A percentile compares a stretch with the other conserved stretches of the same genome.
Conservation (phyloP, 177 flowering plant genomes). For the Vitis hybrid region DNA sequence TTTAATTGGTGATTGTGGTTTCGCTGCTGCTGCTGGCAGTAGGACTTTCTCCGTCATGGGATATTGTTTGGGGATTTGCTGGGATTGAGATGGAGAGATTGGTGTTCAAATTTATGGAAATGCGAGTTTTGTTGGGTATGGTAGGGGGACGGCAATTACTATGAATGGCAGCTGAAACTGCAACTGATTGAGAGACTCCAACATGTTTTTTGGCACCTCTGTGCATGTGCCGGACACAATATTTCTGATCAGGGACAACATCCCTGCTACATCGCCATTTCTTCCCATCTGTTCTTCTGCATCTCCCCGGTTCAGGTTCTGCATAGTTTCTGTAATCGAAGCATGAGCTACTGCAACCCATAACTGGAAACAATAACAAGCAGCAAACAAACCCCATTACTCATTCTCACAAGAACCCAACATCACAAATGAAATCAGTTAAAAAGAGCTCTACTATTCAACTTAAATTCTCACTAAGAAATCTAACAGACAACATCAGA, state of each 20-base stretch:
- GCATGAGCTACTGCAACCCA: slow-evolving; percentile 11
- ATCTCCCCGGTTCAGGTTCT: slow-evolving; percentile 31
- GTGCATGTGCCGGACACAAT: slow-evolving; percentile 35
- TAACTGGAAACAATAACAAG: slow-evolving; percentile 9
- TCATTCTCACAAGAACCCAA: not conserved
- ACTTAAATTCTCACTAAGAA: no score
- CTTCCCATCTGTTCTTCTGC: slow-evolving; percentile 50
- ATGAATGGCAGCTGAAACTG: not conserved
- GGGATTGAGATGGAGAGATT: slow-evolving; percentile 27
- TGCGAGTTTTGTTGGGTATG: not conserved
- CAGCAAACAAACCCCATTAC: not conserved
- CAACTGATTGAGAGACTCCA: not conserved
- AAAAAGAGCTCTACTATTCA: no score
- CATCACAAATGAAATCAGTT: no score
- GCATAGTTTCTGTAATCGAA: not conserved
- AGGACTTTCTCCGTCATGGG: slow-evolving; percentile 17
- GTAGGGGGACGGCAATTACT: not conserved
- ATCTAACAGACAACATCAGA: not conserved
- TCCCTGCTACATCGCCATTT: slow-evolving; percentile 39
- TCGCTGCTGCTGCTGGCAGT: slow-evolving; percentile 29
- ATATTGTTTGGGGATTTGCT: slow-evolving; percentile 4
- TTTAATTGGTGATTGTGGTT: slow-evolving; percentile 14
- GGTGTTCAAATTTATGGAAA: slow-evolving; percentile 11
- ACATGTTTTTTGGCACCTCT: slow-evolving; percentile 30
- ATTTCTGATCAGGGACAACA: slow-evolving; percentile 32